Base-by-base conservation (phyloP, 306 rosid genomes). In the Alnus rubra region DNA sequence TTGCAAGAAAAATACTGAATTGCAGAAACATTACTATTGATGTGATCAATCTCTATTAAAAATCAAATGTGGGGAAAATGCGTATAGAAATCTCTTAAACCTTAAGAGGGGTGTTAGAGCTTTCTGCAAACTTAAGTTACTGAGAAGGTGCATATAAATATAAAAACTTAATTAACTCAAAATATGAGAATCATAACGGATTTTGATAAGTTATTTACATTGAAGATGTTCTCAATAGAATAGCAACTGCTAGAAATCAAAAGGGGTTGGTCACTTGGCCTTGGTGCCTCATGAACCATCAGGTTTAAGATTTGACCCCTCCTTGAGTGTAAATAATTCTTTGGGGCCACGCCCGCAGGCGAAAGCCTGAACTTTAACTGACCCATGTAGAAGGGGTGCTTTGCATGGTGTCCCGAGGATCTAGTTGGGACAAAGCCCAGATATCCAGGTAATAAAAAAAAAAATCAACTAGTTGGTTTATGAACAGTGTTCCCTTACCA, bases 401-500 rank as follows among this genome's bases (percentile, higher is more conserved):
- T 33, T 1, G 2, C 37, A 33, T 33, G 37, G 37, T 33, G 37
- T 33, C 37, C 37, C 37, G 2, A 33, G 37, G 2, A 33, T 33
- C 1, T 33, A 33, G 37, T 33, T 33, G 37, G 37, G 37, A 2
- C 37, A 2, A 33, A 33, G 2, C 37, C 37, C 37, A 33, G 37
- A 33, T 33, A 33, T 2, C 37, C 37, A 1, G 37, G 37, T 1
- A 1, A 33, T 33, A 1, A 33, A 33, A 33, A 33, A 33, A 33
- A 33, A 33, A 33, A 33, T 30, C 56, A 62, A 11, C 4, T 58
- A 1, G 31, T 53, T 18, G 49, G 72, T 55, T 23, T 8, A 69
- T 55, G 56, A 16, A 67, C 75, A 74, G 74, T 64, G 31, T 49
- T 74, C 71, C 39, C 67, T 90, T 84, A 92, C 98, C 98, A 75